phyloP scores from a whole-genome alignment of 2,329 filamentous ascomycete species.

The Aschersonia sp. region DNA sequence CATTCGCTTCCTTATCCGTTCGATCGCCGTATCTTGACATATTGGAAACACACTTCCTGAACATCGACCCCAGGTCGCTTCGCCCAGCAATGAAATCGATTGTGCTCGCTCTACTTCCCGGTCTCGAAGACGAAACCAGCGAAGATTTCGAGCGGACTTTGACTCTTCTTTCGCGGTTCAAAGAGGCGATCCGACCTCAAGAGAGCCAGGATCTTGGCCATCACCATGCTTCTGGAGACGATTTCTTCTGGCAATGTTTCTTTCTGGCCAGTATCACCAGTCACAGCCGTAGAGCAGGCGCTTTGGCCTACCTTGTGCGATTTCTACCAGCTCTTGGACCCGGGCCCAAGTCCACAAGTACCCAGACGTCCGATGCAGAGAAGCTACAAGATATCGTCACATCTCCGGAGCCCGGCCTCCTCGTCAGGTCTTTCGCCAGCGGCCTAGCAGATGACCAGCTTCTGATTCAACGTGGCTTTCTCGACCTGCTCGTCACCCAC shows the following conservation, averaged over 20 bases:
- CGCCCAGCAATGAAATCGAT: conserved; percentile 84
- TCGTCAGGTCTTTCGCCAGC: conserved; percentile 83
- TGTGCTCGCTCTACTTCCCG: conserved; percentile 77
- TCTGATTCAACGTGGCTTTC: conserved; percentile 83
- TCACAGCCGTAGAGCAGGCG: conserved; percentile 68
- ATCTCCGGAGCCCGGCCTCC: conserved; percentile 77
- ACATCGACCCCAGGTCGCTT: conserved; percentile 54
- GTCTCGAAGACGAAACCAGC: conserved; percentile 88
- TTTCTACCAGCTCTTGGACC: conserved; percentile 44
- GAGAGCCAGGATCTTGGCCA: conserved; percentile 33
- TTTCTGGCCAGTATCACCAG: conserved; percentile 90
- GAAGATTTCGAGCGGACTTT: conserved; percentile 91
- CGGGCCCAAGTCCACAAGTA: conserved; percentile 1
- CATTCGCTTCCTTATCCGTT: conserved; percentile 87
- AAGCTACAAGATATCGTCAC: conserved; percentile 53
- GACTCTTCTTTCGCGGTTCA: conserved; percentile 64
- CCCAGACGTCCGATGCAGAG: conserved; percentile 14
- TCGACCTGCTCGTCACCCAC: conserved; percentile 84
- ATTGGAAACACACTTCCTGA: conserved; percentile 66
- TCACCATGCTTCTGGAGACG: conserved; percentile 50
- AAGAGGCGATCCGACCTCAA: conserved; percentile 46
- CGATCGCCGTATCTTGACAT: conserved; percentile 75
- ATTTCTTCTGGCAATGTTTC: conserved; percentile 97
- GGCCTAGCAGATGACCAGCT: conserved; percentile 79
- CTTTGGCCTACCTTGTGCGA: conserved; percentile 72